phyloP scores from a whole-genome alignment of 768 basidiomycete species.

The Neoboletus magnificus region DNA sequence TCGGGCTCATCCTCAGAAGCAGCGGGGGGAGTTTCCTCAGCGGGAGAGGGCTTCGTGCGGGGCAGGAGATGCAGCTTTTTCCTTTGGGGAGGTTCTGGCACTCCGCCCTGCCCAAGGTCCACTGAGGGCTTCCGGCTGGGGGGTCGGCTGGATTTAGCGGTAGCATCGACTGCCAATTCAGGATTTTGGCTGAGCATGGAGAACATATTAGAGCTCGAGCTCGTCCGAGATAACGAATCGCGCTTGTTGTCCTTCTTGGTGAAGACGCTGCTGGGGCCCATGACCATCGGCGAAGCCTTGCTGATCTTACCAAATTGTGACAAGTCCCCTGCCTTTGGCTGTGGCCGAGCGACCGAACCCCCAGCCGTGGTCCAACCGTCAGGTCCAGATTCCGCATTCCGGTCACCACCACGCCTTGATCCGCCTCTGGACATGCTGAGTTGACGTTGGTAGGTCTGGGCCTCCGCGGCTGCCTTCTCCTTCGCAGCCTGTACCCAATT shows the following conservation, averaged over 20 bases:
- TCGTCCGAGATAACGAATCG: constrained; percentile 75
- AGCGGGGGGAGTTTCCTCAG: constrained; percentile 43
- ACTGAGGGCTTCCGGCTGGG: constrained; percentile 50
- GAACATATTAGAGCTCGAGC: constrained; percentile 84
- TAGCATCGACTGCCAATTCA: constrained; percentile 52
- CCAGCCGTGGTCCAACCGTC: constrained; percentile 89
- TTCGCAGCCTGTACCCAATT: constrained; percentile 60
- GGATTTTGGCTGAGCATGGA: constrained; percentile 70
- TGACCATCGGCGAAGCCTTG: constrained; percentile 64
- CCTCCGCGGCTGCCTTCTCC: constrained; percentile 68
- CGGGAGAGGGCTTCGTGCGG: constrained; percentile 62
- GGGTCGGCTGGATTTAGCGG: constrained; percentile 50
- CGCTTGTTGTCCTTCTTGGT: constrained; percentile 68
- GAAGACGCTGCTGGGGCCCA: constrained; percentile 86
- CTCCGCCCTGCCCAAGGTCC: constrained; percentile 44
- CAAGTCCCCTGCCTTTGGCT: constrained; percentile 80
- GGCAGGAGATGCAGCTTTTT: constrained; percentile 74
- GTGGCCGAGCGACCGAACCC: constrained; percentile 48
- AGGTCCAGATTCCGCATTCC: constrained; percentile 58
- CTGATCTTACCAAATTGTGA: constrained; percentile 87
- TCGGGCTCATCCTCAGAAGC: constrained; percentile 51
- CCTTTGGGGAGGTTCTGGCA: constrained; percentile 53
- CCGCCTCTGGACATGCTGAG: constrained; percentile 86
- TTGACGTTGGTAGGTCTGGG: constrained; percentile 55
- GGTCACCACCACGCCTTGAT: constrained; percentile 80